Base-by-base conservation (phyloP, 2,329 filamentous ascomycete species). In the Fusarium sp. region DNA sequence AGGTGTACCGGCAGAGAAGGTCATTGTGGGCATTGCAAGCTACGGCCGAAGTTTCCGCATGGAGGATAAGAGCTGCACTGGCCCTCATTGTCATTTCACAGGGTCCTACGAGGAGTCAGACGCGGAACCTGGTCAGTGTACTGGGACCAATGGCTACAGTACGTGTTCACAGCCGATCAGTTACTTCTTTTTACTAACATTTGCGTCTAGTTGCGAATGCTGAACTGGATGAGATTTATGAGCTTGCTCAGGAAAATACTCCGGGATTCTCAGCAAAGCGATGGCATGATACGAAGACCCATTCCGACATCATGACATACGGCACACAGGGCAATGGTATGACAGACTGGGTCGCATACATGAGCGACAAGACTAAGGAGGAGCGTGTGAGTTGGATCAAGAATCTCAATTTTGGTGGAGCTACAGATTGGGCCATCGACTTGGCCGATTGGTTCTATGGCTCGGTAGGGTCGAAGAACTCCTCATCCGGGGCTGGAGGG, bases 41-140 rank as follows among this genome's bases (percentile, higher is more conserved):
- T 81, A 80, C 32, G 79, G 77, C 0, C 65, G 79, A 3, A 72
- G 71, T 3, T 82, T 81, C 67, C 58, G 76, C 18, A 81, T 82
- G 80, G 55, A 71, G 0, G 48, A 72, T 4, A 29, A 70, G 0
- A 68, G 71, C n/a, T 82, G 79, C 61, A 71, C 53, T 1, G 75
- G 74, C 0, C 72, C 72, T 11, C 47, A 51, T 10, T 80, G 78
- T 24, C 65, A 47, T 0, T 80, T 71, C 40, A 68, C 67, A 0
- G 78, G 78, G 8, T 38, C 41, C 0, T 55, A 43, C 64, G 1
- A 43, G 13, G 29, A 15, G 10, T 62, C 59, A 0, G 44, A 29
- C 0, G 62, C 62, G 0, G 45, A 58, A 15, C 41, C 32, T 3
- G 62, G 62, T 5, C 32, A 15, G 3, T 66, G 53, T 27, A 69